phyloP scores from a whole-genome alignment of 108 stramenopile species.

The Nannochloropsis salina region DNA sequence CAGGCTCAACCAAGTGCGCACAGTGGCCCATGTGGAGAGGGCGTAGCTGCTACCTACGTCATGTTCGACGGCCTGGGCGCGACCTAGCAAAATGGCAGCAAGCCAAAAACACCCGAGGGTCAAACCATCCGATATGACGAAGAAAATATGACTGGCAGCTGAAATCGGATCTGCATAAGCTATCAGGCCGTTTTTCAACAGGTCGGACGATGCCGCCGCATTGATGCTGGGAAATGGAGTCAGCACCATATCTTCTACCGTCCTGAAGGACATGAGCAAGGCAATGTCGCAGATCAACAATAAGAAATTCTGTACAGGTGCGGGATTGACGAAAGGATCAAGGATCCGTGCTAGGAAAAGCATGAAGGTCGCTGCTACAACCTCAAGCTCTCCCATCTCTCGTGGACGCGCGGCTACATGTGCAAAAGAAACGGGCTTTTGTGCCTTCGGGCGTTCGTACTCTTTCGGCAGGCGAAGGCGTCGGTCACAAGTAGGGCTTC shows the following conservation, averaged over 20 bases:
- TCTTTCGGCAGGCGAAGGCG: not conserved
- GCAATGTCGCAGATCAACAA: not conserved
- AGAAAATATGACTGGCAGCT: not conserved
- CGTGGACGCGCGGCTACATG: not conserved
- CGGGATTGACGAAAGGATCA: not conserved
- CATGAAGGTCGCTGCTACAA: not conserved
- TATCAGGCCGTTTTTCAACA: not conserved
- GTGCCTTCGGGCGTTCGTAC: not conserved
- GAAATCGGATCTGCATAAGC: not conserved
- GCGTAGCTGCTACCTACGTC: conserved; percentile 14
- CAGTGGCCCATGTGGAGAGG: not conserved
- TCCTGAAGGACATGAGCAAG: not conserved
- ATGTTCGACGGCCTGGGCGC: not conserved
- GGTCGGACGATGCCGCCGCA: not conserved
- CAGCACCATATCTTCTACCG: not conserved
- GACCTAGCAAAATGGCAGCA: not conserved
- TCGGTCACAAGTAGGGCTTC: not conserved
- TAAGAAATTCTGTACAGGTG: not conserved
- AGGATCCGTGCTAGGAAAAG: not conserved
- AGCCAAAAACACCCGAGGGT: not conserved
- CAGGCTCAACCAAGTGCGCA: not conserved
- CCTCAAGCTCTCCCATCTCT: not conserved
- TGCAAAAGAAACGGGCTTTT: conserved; percentile 4
- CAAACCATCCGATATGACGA: not conserved
- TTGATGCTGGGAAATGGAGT: conserved; percentile 3